Conservation (phyloP, 352 stramenopile species). For the Stephanocyclus meneghinianus region DNA sequence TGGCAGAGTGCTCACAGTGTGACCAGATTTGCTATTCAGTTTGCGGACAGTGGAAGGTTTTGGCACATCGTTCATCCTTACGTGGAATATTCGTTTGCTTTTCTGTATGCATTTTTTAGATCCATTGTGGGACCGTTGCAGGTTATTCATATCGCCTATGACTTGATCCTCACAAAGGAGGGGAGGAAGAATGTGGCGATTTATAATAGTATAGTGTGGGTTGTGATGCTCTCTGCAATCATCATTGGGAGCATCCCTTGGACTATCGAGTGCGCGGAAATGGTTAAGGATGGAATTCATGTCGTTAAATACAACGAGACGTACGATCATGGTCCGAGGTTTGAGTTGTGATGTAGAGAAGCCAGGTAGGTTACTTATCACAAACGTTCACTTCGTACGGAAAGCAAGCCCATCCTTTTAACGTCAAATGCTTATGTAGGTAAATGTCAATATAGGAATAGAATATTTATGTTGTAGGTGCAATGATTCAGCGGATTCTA, state of each 20-base stretch:
- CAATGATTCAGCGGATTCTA: background rate
- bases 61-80: slow-evolving; percentile 26
- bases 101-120: slow-evolving; percentile 49
- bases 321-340: slow-evolving; percentile 5
- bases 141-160: slow-evolving; percentile 49
- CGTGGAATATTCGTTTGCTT: slow-evolving; percentile 45
- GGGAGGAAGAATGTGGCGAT: slow-evolving; percentile 43
- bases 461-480: background rate
- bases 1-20: slow-evolving; percentile 56
- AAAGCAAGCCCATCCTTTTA: background rate
- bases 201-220: slow-evolving; percentile 48
- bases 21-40: slow-evolving; percentile 32
- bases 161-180: slow-evolving; percentile 39
- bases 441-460: background rate
- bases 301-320: slow-evolving; percentile 9
- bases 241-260: slow-evolving; percentile 48
- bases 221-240: slow-evolving; percentile 57
- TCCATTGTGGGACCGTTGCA: slow-evolving; percentile 38
- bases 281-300: slow-evolving; percentile 5
- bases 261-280: slow-evolving; percentile 20
- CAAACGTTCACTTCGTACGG: background rate
- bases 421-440: too few species aligned
- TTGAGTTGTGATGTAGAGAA: slow-evolving; percentile 2
- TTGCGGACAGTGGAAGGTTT: slow-evolving; percentile 35
- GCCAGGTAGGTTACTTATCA: background rate